phyloP scores from a whole-genome alignment of 257 asterid genomes.

The Solanum clarkiae region DNA sequence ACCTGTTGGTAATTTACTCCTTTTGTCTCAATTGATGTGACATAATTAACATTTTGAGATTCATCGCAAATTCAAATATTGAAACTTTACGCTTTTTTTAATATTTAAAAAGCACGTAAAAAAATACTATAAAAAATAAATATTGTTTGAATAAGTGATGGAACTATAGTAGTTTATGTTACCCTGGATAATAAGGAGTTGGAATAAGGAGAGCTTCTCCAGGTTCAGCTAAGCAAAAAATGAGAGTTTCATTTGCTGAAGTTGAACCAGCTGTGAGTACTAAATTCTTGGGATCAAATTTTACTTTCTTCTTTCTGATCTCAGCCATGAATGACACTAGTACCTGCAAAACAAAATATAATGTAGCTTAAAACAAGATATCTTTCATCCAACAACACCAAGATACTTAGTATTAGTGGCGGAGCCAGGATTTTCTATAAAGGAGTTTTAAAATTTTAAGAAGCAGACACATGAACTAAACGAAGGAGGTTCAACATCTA shows the following conservation, averaged over 20 bases:
- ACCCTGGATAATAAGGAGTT: slow-evolving; percentile 37
- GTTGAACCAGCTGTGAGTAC: slow-evolving; percentile 35
- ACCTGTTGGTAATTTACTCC: neutral
- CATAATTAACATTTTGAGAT: too few relatives aligned
- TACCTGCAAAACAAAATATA: slow-evolving; percentile 9
- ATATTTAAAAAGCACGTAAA: too few relatives aligned
- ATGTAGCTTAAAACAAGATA: neutral
- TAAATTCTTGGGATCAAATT: slow-evolving; percentile 20
- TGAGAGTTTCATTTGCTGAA: slow-evolving; percentile 28
- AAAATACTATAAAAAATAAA: too few relatives aligned
- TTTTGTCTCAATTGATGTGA: neutral
- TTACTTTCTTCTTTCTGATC: slow-evolving; percentile 19
- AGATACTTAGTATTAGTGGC: neutral
- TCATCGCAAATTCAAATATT: too few relatives aligned
- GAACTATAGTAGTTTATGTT: neutral
- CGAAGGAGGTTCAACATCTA: too few relatives aligned
- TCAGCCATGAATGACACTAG: slow-evolving; percentile 20
- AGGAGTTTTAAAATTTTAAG: too few relatives aligned
- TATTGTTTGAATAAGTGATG: neutral
- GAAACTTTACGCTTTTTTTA: too few relatives aligned
- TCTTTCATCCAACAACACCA: neutral
- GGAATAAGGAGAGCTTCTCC: slow-evolving; percentile 38
- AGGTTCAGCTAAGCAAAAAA: slow-evolving; percentile 30
- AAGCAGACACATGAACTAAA: too few relatives aligned
- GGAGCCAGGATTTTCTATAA: too few relatives aligned